Base-by-base conservation (phyloP, 139 green algal genomes). In the Closterium sp. region DNA sequence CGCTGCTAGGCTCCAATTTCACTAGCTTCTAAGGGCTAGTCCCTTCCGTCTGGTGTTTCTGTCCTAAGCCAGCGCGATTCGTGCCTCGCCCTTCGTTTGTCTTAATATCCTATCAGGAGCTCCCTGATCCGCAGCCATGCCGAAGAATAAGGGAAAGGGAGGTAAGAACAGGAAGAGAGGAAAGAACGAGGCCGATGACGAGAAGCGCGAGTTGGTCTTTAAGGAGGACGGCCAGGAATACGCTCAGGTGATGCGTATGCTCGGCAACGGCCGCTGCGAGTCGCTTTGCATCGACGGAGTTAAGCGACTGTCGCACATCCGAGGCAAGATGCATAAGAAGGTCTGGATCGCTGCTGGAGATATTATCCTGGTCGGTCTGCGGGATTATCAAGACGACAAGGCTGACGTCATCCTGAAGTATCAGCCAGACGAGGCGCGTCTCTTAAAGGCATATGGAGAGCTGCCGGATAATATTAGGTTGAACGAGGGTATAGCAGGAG, bases 311-410 rank as follows among this genome's bases (percentile, higher is more conserved):
- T 99, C 98, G 91, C 98, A 99, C 94, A 99, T 99, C 88, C 96
- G 98, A 69, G 98, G 98, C 84, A 99, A 99, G 95, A 99, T 99
- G 98, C 94, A 98, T 7, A 99, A 99, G 95, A 99, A 99, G 95
- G 98, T 99, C 19, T 98, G 97, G 96, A 96, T 98, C 9, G 97
- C 93, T 84, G 90, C 93, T 0, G 98, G 98, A 66, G 98, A 99
- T 93, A 98, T 99, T 89, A 97, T 99, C 69, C 93, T 99, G 36
- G 94, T 99, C 31, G 98, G 98, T 16, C 95, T 99, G 87, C 96
- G 98, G n/a, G 98, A 99, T 36, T 99, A 98, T 95, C 98, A 99
- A 95, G 98, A 99, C 91, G 98, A 99, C 84, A 99, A 99, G 95
- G 98, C 97, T 1, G 98, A 99, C 93, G 98, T 99, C 86, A 99